Evolutionary conservation across 345 rosid genomes (phyloP).

Genomic region (Eucalyptus pauciflora): DNA sequence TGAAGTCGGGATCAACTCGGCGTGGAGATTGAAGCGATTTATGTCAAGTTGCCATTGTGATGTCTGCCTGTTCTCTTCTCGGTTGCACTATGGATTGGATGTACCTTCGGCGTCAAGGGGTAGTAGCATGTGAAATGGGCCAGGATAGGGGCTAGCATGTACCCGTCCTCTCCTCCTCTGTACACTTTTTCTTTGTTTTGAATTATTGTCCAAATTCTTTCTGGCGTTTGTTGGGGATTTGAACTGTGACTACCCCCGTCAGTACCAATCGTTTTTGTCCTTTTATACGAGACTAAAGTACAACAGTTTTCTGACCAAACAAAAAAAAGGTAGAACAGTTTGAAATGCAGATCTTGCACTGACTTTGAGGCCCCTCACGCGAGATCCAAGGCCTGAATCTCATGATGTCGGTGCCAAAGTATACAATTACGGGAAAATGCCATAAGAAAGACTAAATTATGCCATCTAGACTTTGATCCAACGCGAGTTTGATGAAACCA

Average conservation of each 20-base stretch:
- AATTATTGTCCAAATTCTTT: background rate
- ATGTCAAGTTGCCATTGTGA: background rate
- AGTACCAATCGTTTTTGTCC: background rate
- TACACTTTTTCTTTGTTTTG: background rate
- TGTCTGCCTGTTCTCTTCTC: background rate
- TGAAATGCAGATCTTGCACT: background rate
- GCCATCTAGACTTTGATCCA: background rate
- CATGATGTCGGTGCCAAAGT: background rate
- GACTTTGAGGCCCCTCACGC: background rate
- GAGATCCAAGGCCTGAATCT: background rate
- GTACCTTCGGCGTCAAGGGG: background rate
- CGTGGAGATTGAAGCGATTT: background rate
- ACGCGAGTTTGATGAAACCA: background rate
- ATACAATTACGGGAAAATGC: background rate
- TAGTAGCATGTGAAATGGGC: background rate
- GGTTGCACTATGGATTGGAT: background rate
- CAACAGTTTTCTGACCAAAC: background rate
- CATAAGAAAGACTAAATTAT: background rate
- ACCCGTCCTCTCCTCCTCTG: background rate
- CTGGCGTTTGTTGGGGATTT: background rate
- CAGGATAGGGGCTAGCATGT: background rate
- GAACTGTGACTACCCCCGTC: background rate
- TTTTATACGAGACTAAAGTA: background rate
- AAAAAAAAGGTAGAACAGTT: background rate
- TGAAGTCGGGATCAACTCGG: background rate